A percentile compares a stretch with the other conserved stretches of the same genome.
phyloP scores from a whole-genome alignment of 768 basidiomycete species.

The Sporobolomyces roseus region DNA sequence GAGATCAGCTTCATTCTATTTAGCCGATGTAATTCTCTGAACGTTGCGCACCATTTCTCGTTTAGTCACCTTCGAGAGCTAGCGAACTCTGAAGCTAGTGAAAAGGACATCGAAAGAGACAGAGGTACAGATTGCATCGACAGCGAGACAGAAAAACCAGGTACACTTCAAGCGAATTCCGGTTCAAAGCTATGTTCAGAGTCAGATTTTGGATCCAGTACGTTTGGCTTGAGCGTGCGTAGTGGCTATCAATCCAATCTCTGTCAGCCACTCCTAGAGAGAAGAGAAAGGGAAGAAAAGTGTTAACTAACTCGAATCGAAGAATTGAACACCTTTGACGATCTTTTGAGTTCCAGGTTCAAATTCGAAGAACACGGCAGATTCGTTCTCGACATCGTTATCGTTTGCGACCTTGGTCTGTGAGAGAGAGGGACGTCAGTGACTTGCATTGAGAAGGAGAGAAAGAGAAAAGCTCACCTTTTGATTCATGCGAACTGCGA shows the following conservation, averaged over 20 bases:
- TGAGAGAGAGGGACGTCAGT: neutral
- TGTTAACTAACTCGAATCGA: constrained; percentile 2
- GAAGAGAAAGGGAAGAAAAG: neutral
- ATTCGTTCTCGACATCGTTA: neutral
- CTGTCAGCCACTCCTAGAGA: neutral
- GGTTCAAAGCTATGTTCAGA: too few species aligned
- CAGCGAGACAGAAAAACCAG: too few species aligned
- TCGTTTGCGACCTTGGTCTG: neutral
- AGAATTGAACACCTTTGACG: constrained; percentile 9
- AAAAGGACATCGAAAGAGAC: too few species aligned
- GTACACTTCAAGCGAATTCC: too few species aligned
- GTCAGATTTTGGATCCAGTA: neutral
- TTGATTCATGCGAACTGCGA: constrained; percentile 8
- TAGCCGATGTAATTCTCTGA: too few species aligned
- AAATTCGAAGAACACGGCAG: constrained; percentile 2
- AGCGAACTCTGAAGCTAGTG: too few species aligned
- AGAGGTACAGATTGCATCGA: too few species aligned
- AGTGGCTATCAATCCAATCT: neutral
- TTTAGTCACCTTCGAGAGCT: too few species aligned
- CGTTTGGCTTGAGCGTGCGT: neutral
- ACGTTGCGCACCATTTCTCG: too few species aligned
- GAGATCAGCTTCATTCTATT: too few species aligned
- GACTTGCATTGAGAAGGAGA: neutral
- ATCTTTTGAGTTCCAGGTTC: constrained; percentile 1
- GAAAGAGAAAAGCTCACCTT: neutral